Conservation (phyloP, 495 filamentous ascomycete species). For the Penicillium turbatum region DNA sequence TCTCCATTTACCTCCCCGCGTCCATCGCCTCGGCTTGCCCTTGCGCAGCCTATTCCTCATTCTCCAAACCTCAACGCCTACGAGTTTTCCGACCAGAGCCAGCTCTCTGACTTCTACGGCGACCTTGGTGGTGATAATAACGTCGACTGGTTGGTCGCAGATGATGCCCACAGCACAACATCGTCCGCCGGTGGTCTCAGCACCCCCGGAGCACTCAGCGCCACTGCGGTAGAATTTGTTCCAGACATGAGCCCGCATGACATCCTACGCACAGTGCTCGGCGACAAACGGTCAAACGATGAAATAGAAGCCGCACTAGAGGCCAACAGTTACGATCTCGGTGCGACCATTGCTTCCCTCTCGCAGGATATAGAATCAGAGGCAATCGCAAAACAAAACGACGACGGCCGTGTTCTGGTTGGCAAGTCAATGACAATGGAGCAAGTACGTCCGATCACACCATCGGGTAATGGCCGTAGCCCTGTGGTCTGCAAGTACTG, state of each 20-base stretch:
- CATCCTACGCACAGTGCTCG: conserved; percentile 92
- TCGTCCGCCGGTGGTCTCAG: conserved; percentile 65
- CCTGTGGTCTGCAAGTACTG: conserved; percentile 95
- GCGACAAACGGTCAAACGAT: conserved; percentile 82
- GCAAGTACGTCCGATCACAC: conserved; percentile 66
- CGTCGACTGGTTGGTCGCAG: conserved; percentile 93
- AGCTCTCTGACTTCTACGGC: conserved; percentile 79
- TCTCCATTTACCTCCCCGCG: conserved; percentile 94
- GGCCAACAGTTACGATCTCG: conserved; percentile 86
- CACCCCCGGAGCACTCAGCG: conserved; percentile 62
- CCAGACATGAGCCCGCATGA: conserved; percentile 98
- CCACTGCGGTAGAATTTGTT: conserved; percentile 74
- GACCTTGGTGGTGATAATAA: conserved; percentile 84
- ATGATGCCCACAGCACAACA: conserved; percentile 73
- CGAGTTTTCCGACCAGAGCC: conserved; percentile 75
- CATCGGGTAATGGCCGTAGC: conserved; percentile 64
- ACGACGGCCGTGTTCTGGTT: conserved; percentile 60
- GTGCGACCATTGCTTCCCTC: conserved; percentile 78
- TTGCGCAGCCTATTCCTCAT: conserved; percentile 93
- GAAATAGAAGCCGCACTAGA: conserved; percentile 89
- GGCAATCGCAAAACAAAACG: conserved; percentile 24
- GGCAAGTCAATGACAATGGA: conserved; percentile 84
- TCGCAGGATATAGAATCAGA: conserved; percentile 57
- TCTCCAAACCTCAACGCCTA: conserved; percentile 92
- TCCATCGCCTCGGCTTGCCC: conserved; percentile 86